Evolutionary conservation across 257 asterid genomes (phyloP).

Genomic region (Solanum bulbocastanum): DNA sequence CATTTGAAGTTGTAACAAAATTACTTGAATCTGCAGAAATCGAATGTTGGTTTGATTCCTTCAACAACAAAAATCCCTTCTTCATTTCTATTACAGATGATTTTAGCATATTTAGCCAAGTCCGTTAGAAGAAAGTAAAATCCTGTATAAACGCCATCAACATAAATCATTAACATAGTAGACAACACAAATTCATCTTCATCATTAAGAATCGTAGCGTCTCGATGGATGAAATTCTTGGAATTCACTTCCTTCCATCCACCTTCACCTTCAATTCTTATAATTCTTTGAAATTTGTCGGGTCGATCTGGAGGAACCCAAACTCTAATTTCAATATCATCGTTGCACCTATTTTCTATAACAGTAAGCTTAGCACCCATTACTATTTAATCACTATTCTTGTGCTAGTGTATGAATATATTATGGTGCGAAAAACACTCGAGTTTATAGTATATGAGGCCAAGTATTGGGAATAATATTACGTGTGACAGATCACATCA

Average conservation of each 20-base stretch:
- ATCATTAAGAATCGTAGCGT: neutral
- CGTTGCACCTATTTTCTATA: slow-evolving; percentile 7
- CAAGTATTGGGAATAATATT: no score
- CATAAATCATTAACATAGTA: neutral
- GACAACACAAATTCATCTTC: fast-evolving
- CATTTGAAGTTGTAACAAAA: neutral
- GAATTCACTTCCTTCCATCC: neutral
- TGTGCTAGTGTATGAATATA: neutral
- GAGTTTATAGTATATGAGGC: no score
- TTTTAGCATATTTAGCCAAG: neutral
- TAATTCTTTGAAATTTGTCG: slow-evolving; percentile 10
- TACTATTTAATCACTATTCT: neutral
- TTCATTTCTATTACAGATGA: neutral
- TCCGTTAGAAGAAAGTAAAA: neutral
- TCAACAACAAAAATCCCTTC: neutral
- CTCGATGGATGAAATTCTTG: neutral
- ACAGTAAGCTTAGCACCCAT: slow-evolving; percentile 21
- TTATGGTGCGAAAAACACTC: no score
- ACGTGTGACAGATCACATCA: no score
- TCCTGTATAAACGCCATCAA: neutral
- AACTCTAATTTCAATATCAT: slow-evolving; percentile 23
- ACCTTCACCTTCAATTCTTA: slow-evolving; percentile 10
- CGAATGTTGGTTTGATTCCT: neutral
- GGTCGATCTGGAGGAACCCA: slow-evolving; percentile 26
- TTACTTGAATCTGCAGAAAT: neutral